phyloP scores from a whole-genome alignment of 257 asterid species.

The Lithospermum erythrorhizon region DNA sequence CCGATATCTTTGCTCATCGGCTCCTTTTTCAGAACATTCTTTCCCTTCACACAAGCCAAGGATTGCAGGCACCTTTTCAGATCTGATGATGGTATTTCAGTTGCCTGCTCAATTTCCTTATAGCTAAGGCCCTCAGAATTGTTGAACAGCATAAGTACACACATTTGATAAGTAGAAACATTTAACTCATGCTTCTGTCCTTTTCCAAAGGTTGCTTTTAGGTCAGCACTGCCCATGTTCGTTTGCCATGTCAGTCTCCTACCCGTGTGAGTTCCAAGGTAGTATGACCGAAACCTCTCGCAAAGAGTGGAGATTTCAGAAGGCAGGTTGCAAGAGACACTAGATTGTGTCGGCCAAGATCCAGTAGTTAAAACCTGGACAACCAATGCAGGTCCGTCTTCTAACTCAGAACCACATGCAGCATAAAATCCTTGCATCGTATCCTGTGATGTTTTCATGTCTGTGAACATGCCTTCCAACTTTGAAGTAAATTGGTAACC shows the following conservation, averaged over 20 bases:
- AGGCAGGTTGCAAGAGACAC: conserved; percentile 44
- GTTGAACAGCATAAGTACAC: conserved; percentile 52
- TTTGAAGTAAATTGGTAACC: conserved; percentile 64
- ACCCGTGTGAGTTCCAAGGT: conserved; percentile 58
- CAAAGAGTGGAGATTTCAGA: conserved; percentile 32
- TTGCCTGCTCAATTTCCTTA: conserved; percentile 48
- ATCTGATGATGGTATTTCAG: conserved; percentile 43
- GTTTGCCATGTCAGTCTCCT: conserved; percentile 52
- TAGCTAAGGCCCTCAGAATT: conserved; percentile 27
- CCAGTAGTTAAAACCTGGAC: conserved; percentile 64
- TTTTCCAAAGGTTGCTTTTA: conserved; percentile 37
- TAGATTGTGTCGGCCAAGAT: conserved; percentile 56
- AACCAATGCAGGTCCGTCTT: conserved; percentile 24
- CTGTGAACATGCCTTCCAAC: conserved; percentile 61
- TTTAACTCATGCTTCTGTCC: conserved; percentile 44
- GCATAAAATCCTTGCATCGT: conserved; percentile 50
- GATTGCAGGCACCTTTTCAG: conserved; percentile 50
- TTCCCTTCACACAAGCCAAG: conserved; percentile 53
- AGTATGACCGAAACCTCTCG: conserved; percentile 44
- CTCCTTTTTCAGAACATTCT: conserved; percentile 38
- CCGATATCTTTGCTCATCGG: conserved; percentile 56
- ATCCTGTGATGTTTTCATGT: conserved; percentile 58
- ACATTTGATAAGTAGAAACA: conserved; percentile 56
- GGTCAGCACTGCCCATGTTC: conserved; percentile 51
- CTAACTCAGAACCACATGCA: conserved; percentile 25